Evolutionary conservation across 176 grass and related monocot species (phyloP).

Genomic region (Aegilops sharonensis): DNA sequence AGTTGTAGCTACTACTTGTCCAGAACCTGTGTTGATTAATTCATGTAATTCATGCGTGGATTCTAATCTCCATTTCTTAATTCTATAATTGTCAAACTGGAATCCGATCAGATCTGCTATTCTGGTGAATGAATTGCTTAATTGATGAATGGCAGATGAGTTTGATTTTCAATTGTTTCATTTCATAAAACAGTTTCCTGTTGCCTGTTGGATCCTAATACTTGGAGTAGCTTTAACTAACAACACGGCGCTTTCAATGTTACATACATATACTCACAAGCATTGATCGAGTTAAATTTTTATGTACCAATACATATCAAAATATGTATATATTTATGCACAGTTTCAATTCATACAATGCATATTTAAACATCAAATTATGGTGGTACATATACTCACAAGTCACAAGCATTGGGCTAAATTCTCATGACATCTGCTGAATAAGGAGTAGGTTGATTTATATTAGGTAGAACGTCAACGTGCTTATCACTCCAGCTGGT

Average conservation of each 20-base stretch:
- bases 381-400: background rate
- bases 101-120: background rate
- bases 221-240: background rate
- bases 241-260: background rate
- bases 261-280: background rate
- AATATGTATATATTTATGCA: background rate
- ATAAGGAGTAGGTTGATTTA: background rate
- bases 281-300: background rate
- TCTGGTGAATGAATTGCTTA: background rate
- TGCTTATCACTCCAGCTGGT: background rate
- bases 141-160: background rate
- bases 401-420: background rate
- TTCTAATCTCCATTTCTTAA: slow-evolving; percentile 7
- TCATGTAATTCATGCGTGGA: background rate
- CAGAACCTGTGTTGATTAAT: slow-evolving; percentile 25
- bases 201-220: background rate
- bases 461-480: background rate
- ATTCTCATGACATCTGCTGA: background rate
- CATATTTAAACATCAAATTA: background rate
- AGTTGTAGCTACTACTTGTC: slow-evolving; percentile 10
- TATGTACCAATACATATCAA: background rate
- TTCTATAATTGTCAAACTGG: background rate
- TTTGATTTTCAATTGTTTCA: background rate
- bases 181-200: background rate
- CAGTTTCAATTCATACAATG: background rate